Evolutionary conservation across 495 filamentous ascomycete species (phyloP).

Genomic region (Xylaria grammica): DNA sequence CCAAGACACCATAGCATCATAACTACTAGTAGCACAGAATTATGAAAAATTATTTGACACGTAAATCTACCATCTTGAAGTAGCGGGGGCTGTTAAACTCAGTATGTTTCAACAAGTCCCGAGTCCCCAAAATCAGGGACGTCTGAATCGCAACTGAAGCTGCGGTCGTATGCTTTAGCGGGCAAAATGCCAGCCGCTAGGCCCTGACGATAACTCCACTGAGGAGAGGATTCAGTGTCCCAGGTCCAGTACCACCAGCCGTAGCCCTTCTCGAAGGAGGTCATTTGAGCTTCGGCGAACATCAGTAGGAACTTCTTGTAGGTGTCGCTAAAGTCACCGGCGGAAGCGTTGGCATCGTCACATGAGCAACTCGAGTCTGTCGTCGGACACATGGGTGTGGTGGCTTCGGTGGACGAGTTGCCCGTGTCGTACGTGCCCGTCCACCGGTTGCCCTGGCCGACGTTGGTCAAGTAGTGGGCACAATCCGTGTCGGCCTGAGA

Average conservation of each 20-base stretch:
- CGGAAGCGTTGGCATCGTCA: constrained; percentile 72
- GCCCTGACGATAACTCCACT: constrained; percentile 94
- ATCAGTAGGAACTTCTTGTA: constrained; percentile 88
- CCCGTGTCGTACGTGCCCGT: constrained; percentile 72
- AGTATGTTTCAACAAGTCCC: constrained; percentile 34
- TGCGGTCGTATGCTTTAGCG: constrained; percentile 71
- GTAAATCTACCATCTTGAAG: background rate
- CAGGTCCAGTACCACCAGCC: constrained; percentile 99
- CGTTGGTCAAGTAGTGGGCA: constrained; percentile 84
- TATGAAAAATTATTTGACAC: background rate
- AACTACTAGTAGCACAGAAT: background rate
- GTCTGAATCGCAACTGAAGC: constrained; percentile 72
- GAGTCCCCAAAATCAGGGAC: constrained; percentile 73
- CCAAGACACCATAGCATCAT: background rate
- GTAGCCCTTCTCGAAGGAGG: constrained; percentile 84
- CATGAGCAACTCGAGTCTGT: constrained; percentile 71
- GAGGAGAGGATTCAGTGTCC: constrained; percentile 66
- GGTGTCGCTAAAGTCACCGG: constrained; percentile 64
- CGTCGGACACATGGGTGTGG: constrained; percentile 73
- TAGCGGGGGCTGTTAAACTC: constrained; percentile 3
- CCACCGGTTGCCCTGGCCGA: constrained; percentile 88
- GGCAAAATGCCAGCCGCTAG: constrained; percentile 85
- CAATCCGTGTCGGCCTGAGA: constrained; percentile 98
- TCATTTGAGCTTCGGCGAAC: constrained; percentile 97
- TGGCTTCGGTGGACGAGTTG: constrained; percentile 58